Evolutionary conservation across 345 rosid genomes (phyloP).

Genomic region (Pugionium dolabratum): DNA sequence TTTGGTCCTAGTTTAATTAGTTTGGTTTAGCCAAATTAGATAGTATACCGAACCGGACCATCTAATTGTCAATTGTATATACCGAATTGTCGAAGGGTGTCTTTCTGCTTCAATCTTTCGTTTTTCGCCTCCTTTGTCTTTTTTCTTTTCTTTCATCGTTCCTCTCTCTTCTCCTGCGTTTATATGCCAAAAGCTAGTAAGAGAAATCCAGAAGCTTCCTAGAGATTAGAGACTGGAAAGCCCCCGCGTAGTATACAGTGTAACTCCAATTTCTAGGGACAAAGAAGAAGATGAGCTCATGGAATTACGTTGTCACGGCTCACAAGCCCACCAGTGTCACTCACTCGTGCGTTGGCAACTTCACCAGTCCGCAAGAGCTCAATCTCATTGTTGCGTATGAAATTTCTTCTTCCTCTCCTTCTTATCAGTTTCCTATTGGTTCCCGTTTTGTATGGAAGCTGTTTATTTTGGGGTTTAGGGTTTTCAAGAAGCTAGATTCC

Average conservation of each 20-base stretch:
- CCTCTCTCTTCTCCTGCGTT: conserved; percentile 17
- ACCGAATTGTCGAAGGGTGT: conserved; percentile 2
- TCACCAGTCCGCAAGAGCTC: conserved; percentile 88
- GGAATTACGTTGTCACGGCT: conserved; percentile 60
- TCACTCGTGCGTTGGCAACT: conserved; percentile 95
- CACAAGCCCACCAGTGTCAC: conserved; percentile 76
- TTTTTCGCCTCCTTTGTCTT: conserved; percentile 14
- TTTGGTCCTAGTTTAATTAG: background rate
- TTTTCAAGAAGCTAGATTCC: conserved; percentile 20
- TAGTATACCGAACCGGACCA: conserved; percentile 9
- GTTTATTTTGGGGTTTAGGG: conserved; percentile 31
- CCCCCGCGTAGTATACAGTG: background rate
- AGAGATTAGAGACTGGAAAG: conserved; percentile 17
- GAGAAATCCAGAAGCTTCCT: conserved; percentile 31
- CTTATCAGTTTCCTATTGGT: background rate
- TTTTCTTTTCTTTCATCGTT: background rate
- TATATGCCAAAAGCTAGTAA: conserved; percentile 1
- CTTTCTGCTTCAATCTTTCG: conserved; percentile 9
- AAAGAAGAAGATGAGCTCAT: conserved; percentile 39
- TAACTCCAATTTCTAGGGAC: background rate
- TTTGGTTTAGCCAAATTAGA: background rate
- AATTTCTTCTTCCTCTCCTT: background rate
- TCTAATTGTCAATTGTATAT: background rate
- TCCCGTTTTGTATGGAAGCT: background rate
- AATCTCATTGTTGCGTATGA: conserved; percentile 89